These are phyloP conservation scores for Talaromyces sp. DNA, from an alignment of 2,329 filamentous ascomycete species.

Conservation along the genomic window DNA sequence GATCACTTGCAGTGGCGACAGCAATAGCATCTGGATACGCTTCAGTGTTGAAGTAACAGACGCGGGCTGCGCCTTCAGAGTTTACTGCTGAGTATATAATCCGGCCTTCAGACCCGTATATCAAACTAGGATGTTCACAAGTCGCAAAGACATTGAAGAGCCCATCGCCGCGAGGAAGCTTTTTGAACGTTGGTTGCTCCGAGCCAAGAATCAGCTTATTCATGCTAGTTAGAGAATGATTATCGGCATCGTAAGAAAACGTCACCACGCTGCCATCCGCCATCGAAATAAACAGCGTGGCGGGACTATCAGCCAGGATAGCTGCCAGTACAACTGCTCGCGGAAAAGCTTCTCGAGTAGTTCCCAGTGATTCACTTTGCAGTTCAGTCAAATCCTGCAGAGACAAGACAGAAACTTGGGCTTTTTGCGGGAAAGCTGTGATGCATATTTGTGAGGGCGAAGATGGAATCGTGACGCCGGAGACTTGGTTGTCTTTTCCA, in stretches of 20 bases:
- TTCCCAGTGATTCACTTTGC: slow-evolving; percentile 58
- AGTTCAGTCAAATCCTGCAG: slow-evolving; percentile 62
- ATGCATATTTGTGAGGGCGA: slow-evolving; percentile 64
- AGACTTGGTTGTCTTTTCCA: slow-evolving; percentile 68
- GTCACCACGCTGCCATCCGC: slow-evolving; percentile 88
- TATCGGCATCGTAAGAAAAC: slow-evolving; percentile 63
- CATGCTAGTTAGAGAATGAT: slow-evolving; percentile 63
- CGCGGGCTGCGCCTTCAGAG: slow-evolving; percentile 74
- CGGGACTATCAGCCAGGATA: slow-evolving; percentile 61
- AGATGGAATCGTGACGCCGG: slow-evolving; percentile 73
- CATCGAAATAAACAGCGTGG: slow-evolving; percentile 83
- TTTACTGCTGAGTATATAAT: slow-evolving; percentile 93
- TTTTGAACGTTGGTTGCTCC: slow-evolving; percentile 75
- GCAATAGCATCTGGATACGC: slow-evolving; percentile 78
- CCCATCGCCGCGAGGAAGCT: slow-evolving; percentile 63
- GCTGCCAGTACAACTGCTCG: slow-evolving; percentile 76
- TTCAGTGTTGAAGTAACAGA: slow-evolving; percentile 77
- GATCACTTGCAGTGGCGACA: slow-evolving; percentile 69
- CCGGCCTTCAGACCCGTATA: slow-evolving; percentile 82
- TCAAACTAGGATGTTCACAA: slow-evolving; percentile 88
- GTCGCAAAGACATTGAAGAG: slow-evolving; percentile 84
- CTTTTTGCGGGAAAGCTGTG: slow-evolving; percentile 83
- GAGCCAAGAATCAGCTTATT: slow-evolving; percentile 84
- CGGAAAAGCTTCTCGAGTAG: slow-evolving; percentile 72
- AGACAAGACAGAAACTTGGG: slow-evolving; percentile 69